Conservation (phyloP, 352 stramenopile genomes). For the Globisporangium cederbergense region DNA sequence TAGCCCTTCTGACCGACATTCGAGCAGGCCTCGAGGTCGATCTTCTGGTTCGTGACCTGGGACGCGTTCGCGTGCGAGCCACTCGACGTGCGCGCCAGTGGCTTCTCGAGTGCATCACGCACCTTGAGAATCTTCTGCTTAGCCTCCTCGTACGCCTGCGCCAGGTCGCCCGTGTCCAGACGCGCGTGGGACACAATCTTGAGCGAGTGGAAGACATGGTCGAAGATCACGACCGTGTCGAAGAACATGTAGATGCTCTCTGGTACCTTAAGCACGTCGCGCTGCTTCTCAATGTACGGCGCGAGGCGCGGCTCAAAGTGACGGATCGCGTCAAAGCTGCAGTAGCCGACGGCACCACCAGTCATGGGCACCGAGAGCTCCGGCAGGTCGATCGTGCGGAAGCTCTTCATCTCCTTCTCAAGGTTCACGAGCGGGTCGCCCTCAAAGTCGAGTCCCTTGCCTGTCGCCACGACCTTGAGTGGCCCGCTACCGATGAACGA, state of each 20-base stretch:
- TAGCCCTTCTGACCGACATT: conserved; percentile 84
- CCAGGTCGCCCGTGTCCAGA: conserved; percentile 63
- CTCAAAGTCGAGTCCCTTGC: conserved; percentile 47
- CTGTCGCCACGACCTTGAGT: conserved; percentile 73
- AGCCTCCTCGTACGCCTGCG: conserved; percentile 63
- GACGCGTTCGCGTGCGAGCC: conserved; percentile 49
- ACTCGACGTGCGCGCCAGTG: conserved; percentile 51
- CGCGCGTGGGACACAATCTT: conserved; percentile 85
- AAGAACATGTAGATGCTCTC: conserved; percentile 92
- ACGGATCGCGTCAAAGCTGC: conserved; percentile 85
- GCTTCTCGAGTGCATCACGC: conserved; percentile 56
- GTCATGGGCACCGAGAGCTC: conserved; percentile 83
- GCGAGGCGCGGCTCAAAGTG: conserved; percentile 86
- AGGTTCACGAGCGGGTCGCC: conserved; percentile 77
- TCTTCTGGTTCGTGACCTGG: conserved; percentile 22
- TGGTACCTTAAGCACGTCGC: conserved; percentile 76
- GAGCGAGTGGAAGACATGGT: conserved; percentile 89
- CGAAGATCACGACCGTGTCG: conserved; percentile 87
- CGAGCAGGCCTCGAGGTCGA: conserved; percentile 72
- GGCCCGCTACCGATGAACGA: conserved; percentile 87
- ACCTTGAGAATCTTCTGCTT: conserved; percentile 72
- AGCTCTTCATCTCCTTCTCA: conserved; percentile 78
- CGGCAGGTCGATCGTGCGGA: conserved; percentile 59
- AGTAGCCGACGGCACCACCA: conserved; percentile 85
- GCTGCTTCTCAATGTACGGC: conserved; percentile 70